These are phyloP conservation scores for Flaveria bidentis DNA, from an alignment of 129 eudicot genomes.

Conservation along the genomic window DNA sequence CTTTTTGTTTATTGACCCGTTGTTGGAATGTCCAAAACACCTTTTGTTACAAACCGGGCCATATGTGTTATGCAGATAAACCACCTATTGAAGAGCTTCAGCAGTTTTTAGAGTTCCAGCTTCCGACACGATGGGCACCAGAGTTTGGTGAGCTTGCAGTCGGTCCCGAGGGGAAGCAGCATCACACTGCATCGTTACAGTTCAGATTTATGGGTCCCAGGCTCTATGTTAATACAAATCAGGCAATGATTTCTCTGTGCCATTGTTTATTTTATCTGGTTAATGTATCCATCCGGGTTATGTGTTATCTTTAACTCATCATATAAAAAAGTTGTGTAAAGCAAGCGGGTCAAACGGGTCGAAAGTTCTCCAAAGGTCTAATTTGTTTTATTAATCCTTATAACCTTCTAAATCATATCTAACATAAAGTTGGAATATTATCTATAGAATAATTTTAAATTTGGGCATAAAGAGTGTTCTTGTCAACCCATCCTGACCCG, in stretches of 20 bases:
- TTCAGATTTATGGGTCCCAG: constrained; percentile 75
- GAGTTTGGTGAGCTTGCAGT: constrained; percentile 69
- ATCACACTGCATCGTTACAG: constrained; percentile 56
- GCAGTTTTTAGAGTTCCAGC: constrained; percentile 77
- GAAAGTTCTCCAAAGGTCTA: neutral
- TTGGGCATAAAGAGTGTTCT: neutral
- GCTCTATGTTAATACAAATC: constrained; percentile 67
- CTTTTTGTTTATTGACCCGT: neutral
- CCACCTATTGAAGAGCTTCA: constrained; percentile 74
- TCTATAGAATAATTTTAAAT: neutral
- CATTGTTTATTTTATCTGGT: neutral
- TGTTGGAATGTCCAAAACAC: constrained; percentile 16
- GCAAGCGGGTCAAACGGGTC: constrained; percentile 6
- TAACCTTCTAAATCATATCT: neutral
- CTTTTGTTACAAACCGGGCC: neutral
- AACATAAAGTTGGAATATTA: neutral
- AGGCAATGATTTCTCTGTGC: constrained; percentile 34
- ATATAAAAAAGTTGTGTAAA: neutral
- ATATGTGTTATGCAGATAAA: constrained; percentile 51
- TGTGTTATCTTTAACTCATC: neutral
- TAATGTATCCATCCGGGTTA: neutral
- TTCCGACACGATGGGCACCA: constrained; percentile 79
- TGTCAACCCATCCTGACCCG: neutral
- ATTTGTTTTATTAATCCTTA: neutral
- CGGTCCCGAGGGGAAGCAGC: constrained; percentile 69